Conservation (phyloP, 345 rosid species). For the Turnera subulata region DNA sequence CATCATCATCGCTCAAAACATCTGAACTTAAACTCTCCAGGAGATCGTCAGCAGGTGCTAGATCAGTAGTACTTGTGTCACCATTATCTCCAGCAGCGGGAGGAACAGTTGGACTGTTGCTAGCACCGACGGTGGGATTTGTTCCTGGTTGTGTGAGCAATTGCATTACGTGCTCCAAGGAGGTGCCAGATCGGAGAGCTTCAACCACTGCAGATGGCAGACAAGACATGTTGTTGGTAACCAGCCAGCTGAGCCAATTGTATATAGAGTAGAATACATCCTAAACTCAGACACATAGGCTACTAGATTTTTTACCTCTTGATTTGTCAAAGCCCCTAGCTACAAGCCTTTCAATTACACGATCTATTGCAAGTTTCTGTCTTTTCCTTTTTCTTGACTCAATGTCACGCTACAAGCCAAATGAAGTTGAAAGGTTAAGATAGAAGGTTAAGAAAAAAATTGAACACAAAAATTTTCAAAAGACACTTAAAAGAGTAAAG, state of each 20-base stretch:
- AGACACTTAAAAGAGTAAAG: slow-evolving; percentile 8
- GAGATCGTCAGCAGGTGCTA: neutral
- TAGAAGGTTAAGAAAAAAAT: neutral
- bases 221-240: slow-evolving; percentile 12
- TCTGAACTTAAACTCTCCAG: slow-evolving; percentile 6
- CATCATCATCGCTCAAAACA: slow-evolving; percentile 16
- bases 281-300: neutral
- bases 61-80: neutral
- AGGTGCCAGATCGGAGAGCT: slow-evolving; percentile 50
- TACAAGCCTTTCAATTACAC: slow-evolving; percentile 54
- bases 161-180: slow-evolving; percentile 45
- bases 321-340: slow-evolving; percentile 90
- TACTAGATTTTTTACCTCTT: slow-evolving; percentile 38
- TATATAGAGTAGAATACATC: neutral
- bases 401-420: slow-evolving; percentile 45
- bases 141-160: slow-evolving; percentile 36
- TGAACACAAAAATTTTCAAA: neutral
- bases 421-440: slow-evolving; percentile 3
- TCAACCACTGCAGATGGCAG: slow-evolving; percentile 40
- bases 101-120: slow-evolving; percentile 8
- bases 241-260: neutral
- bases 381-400: slow-evolving; percentile 76
- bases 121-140: slow-evolving; percentile 17
- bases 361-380: slow-evolving; percentile 24
- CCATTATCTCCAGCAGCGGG: neutral